Evolutionary conservation across 2,329 filamentous ascomycete species (phyloP).

Genomic region (Lecanicillium sp.): DNA sequence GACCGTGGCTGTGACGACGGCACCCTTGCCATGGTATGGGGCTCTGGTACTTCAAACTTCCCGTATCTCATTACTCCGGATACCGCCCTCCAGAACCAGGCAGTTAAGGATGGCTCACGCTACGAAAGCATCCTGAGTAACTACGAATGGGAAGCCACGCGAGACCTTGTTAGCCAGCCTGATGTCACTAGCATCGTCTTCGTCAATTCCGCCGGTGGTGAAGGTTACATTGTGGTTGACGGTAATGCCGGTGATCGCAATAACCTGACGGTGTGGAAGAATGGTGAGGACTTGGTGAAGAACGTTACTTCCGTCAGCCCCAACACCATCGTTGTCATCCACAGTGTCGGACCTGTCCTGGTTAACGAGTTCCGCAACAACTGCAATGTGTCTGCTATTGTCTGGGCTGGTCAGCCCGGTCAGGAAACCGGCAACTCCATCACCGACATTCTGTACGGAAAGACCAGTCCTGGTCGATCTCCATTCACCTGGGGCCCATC

Average conservation of each 20-base stretch:
- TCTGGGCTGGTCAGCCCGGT: conserved; percentile 76
- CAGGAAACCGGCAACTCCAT: conserved; percentile 78
- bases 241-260: conserved; percentile 83
- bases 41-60: conserved; percentile 65
- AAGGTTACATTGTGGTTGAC: conserved; percentile 78
- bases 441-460: conserved; percentile 76
- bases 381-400: conserved; percentile 73
- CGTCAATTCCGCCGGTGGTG: conserved; percentile 78
- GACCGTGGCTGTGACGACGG: conserved; percentile 57
- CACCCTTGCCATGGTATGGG: conserved; percentile 71
- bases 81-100: conserved; percentile 57
- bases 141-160: conserved; percentile 53
- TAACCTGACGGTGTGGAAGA: conserved; percentile 84
- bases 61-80: conserved; percentile 72
- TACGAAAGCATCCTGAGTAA: conserved; percentile 63
- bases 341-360: conserved; percentile 74
- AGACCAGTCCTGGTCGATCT: conserved; percentile 68
- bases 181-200: conserved; percentile 74
- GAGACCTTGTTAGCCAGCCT: conserved; percentile 52
- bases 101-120: conserved; percentile 47
- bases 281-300: conserved; percentile 72
- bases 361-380: conserved; percentile 67
- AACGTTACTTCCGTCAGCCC: conserved; percentile 70
- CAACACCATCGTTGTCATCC: conserved; percentile 89
- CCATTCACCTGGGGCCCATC: conserved; percentile 74